Base-by-base conservation (phyloP, 1,284 basidiomycete genomes). In the Phlebopus sp. region DNA sequence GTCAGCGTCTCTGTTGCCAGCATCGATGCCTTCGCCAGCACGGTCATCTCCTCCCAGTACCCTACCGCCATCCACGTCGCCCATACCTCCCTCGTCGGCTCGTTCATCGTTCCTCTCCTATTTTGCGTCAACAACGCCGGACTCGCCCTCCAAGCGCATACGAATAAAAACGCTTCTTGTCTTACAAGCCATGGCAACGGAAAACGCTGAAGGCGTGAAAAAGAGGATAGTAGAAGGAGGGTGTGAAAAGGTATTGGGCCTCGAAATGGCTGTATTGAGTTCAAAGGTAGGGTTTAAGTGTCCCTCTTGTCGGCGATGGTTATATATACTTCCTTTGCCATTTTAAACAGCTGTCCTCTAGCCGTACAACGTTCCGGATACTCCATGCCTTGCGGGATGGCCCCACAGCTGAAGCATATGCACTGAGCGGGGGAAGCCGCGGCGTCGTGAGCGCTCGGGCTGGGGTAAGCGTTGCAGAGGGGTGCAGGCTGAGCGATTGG, bases 231-330 rank as follows among this genome's bases (percentile, higher is more conserved):
- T 15, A 1, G 18, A 36, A 6, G 46, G 50, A 11, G 54, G 54
- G 6, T 63, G 52, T 43, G 71, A 75, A 44, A 78, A 77, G 42
- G 63, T 81, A 3, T 72, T 95, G 2, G 73, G 72, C 27, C 73
- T 90, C 13, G 93, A 96, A 63, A 65, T 84, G 18, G 90, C 90
- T 0, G 81, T 96, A 30, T 71, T 95, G 2, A 79, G 91, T 50
- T 90, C 90, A 9, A 90, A 91, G 74, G 91, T 91, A 55, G 32
- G 71, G 25, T 59, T 41, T 14, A 31, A 36, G 44, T 36, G 25
- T 7, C 35, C 7, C 13, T 31, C 10, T 25, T 44, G 47, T 31
- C 2, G 17, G 11, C 32, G 32, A 15, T 35, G 7, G 14, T 14
- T 35, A 14, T 2, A 2, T 5, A 29, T 7, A 2, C 10, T 7